A percentile compares a stretch with the other conserved stretches of the same genome.
These are phyloP conservation scores for carrot (Daucus carota) DNA, from an alignment of 129 eudicot genomes.

Conservation along the genomic window DNA sequence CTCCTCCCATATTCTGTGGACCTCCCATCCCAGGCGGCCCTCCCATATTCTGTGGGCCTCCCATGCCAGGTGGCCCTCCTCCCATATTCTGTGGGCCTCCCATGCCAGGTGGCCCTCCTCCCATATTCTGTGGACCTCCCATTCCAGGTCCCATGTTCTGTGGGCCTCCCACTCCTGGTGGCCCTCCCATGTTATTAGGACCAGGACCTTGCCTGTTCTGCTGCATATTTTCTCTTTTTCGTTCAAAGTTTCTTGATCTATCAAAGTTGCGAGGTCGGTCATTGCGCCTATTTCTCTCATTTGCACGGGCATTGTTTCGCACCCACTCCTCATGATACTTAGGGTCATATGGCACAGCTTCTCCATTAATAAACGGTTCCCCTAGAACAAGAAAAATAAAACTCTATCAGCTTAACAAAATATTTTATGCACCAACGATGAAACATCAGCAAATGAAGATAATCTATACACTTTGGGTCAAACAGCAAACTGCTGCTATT, in stretches of 20 bases:
- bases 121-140: conserved; percentile 11
- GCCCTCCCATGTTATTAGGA: conserved; percentile 11
- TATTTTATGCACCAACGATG: not conserved
- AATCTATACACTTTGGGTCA: not conserved
- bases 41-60: conserved; percentile 19
- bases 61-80: conserved; percentile 25
- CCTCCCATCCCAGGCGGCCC: conserved; percentile 16
- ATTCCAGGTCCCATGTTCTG: no score
- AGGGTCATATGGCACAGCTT: conserved; percentile 90
- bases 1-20: conserved; percentile 16
- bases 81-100: conserved; percentile 25
- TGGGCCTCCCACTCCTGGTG: conserved; percentile 27
- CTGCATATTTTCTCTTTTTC: conserved; percentile 59
- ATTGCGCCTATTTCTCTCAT: conserved; percentile 83
- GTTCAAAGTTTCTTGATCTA: conserved; percentile 72
- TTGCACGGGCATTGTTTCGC: conserved; percentile 79
- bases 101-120: conserved; percentile 13
- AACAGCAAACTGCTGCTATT: not conserved
- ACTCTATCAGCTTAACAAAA: not conserved
- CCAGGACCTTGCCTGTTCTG: conserved; percentile 24
- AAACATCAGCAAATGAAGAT: not conserved
- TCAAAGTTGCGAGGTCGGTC: conserved; percentile 89
- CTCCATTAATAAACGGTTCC: conserved; percentile 86
- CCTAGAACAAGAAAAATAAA: conserved; percentile 33
- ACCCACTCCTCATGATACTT: conserved; percentile 99